phyloP scores from a whole-genome alignment of 805 yeast genomes.

The Starmera dryadoides region DNA sequence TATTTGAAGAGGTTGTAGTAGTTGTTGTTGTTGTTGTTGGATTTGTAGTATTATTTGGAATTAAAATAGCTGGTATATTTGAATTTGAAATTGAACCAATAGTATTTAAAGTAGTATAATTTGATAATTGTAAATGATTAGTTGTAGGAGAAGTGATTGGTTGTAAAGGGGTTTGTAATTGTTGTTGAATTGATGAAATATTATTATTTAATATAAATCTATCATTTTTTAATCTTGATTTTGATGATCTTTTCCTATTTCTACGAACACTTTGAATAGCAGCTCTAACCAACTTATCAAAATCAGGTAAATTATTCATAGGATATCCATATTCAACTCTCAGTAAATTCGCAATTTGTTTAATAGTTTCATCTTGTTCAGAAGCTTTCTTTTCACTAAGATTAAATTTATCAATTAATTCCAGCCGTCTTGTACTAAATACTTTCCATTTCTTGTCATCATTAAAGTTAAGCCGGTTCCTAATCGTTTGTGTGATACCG shows the following conservation, averaged over 20 bases:
- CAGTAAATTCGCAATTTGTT: conserved; percentile 68
- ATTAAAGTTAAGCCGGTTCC: conserved; percentile 55
- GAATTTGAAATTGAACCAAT: not conserved
- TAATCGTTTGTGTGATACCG: conserved; percentile 35
- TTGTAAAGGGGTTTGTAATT: not conserved
- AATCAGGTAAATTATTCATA: conserved; percentile 52
- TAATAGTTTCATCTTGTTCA: conserved; percentile 83
- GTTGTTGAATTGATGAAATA: not conserved
- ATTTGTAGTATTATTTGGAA: conserved; percentile 3
- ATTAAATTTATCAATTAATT: conserved; percentile 71
- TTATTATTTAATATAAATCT: conserved; percentile 16
- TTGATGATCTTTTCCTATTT: conserved; percentile 61
- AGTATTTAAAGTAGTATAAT: not conserved
- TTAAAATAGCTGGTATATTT: conserved; percentile 3
- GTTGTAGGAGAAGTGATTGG: not conserved
- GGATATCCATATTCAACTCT: conserved; percentile 75
- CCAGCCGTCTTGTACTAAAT: conserved; percentile 85
- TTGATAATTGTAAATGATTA: not conserved
- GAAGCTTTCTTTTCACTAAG: conserved; percentile 69
- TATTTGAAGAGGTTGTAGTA: conserved; percentile 4
- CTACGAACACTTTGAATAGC: conserved; percentile 92
- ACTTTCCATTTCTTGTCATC: conserved; percentile 86
- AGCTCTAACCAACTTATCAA: conserved; percentile 84
- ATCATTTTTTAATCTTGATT: conserved; percentile 15
- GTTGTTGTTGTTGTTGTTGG: conserved; percentile 4